Evolutionary conservation across 768 basidiomycete genomes (phyloP).

Genomic region (Tephrocybe sp.): DNA sequence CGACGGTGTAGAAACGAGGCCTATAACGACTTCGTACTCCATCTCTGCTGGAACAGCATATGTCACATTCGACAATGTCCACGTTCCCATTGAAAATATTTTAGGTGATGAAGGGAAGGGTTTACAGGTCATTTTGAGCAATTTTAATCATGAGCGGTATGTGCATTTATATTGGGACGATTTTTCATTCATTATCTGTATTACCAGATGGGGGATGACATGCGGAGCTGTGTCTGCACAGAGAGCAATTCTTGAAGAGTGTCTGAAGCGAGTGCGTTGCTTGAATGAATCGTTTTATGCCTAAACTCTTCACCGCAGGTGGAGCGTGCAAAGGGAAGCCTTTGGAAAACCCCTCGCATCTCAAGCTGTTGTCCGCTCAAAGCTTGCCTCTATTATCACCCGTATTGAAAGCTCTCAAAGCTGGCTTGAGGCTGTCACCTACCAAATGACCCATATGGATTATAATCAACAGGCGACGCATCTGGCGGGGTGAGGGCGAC

Average conservation of each 20-base stretch:
- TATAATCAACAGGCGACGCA: slow-evolving; percentile 74
- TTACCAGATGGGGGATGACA: slow-evolving; percentile 15
- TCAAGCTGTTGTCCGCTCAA: slow-evolving; percentile 83
- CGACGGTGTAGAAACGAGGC: slow-evolving; percentile 65
- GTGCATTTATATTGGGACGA: slow-evolving; percentile 36
- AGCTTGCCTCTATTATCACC: slow-evolving; percentile 87
- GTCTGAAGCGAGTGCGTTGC: slow-evolving; percentile 56
- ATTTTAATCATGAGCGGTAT: slow-evolving; percentile 95
- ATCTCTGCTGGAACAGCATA: slow-evolving; percentile 61
- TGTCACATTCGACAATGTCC: slow-evolving; percentile 58
- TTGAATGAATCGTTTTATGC: not conserved
- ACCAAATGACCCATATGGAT: slow-evolving; percentile 85
- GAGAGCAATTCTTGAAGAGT: slow-evolving; percentile 71
- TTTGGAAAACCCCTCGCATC: slow-evolving; percentile 84
- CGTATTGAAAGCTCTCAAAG: slow-evolving; percentile 60
- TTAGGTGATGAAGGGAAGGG: slow-evolving; percentile 66
- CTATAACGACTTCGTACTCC: slow-evolving; percentile 56
- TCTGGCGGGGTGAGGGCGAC: slow-evolving; percentile 59
- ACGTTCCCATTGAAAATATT: slow-evolving; percentile 68
- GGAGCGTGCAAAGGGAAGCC: slow-evolving; percentile 84
- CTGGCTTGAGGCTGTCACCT: slow-evolving; percentile 83
- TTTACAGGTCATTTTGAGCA: slow-evolving; percentile 38
- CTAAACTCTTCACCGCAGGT: slow-evolving; percentile 37
- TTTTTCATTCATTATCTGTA: not conserved
- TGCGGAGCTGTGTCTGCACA: slow-evolving; percentile 31